phyloP scores from a whole-genome alignment of 192 early-diverging fungal genomes.

The Dimargaris xerosporica region DNA sequence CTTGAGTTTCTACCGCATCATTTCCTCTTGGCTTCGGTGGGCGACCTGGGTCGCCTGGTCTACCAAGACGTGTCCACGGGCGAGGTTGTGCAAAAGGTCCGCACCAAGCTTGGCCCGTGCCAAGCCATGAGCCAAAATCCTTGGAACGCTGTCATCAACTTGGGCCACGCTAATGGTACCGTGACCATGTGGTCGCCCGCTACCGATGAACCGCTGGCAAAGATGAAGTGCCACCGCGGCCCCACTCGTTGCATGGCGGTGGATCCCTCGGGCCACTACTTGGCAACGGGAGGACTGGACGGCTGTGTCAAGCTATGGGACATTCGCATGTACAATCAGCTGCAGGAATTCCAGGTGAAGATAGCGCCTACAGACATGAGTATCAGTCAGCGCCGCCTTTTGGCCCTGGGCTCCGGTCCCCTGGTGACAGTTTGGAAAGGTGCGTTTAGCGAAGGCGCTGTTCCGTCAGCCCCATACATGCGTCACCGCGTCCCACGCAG shows the following conservation, averaged over 20 bases:
- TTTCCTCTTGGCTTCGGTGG: conserved; percentile 71
- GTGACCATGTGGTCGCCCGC: conserved; percentile 88
- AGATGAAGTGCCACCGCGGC: conserved; percentile 84
- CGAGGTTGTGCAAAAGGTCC: conserved; percentile 56
- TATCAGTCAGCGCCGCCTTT: conserved; percentile 70
- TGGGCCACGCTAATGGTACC: conserved; percentile 80
- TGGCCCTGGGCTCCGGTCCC: conserved; percentile 70
- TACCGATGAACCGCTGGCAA: conserved; percentile 70
- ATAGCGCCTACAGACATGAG: conserved; percentile 62
- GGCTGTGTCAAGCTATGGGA: conserved; percentile 88
- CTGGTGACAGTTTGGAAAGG: conserved; percentile 84
- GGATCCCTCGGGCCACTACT: conserved; percentile 58
- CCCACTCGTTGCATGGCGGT: conserved; percentile 75
- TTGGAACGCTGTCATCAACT: conserved; percentile 73
- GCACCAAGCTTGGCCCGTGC: conserved; percentile 61
- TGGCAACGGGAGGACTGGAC: conserved; percentile 87
- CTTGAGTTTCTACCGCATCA: conserved; percentile 89
- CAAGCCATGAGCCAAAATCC: conserved; percentile 83
- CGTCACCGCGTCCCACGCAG: conserved; percentile 44
- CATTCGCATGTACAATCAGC: conserved; percentile 59
- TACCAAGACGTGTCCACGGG: conserved; percentile 95
- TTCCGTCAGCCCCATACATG: conserved; percentile 87
- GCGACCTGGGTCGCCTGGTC: conserved; percentile 63
- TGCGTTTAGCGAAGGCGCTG: conserved; percentile 51
- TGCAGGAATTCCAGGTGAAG: conserved; percentile 68